phyloP scores from a whole-genome alignment of 1,284 basidiomycete genomes.

The Athelia sp. region DNA sequence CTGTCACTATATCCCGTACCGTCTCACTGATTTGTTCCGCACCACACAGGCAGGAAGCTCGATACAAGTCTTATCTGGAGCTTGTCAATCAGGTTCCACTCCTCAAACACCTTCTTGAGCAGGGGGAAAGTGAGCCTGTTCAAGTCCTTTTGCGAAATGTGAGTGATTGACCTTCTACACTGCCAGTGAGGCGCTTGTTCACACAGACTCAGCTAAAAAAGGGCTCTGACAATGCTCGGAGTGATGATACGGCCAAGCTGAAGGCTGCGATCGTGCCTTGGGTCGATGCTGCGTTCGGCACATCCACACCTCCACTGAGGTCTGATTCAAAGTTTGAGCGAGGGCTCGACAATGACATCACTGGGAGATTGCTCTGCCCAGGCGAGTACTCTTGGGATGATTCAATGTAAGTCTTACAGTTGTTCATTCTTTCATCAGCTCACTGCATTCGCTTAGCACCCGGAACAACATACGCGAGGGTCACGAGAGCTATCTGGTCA shows the following conservation, averaged over 20 bases:
- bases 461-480: constrained; percentile 9
- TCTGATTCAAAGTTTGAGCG: constrained; percentile 6
- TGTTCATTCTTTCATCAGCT: neutral
- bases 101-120: neutral
- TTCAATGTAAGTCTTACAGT: constrained; percentile 9
- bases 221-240: constrained; percentile 12
- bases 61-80: neutral
- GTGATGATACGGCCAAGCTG: constrained; percentile 14
- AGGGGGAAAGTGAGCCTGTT: neutral
- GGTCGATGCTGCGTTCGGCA: constrained; percentile 11
- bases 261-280: constrained; percentile 13
- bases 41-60: neutral
- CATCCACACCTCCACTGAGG: constrained; percentile 6
- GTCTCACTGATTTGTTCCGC: neutral
- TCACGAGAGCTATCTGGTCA: constrained; percentile 11
- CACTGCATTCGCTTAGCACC: constrained; percentile 3
- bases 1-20: neutral
- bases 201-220: constrained; percentile 7
- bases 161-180: neutral
- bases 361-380: constrained; percentile 21
- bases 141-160: neutral
- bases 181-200: neutral
- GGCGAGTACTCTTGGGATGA: constrained; percentile 22
- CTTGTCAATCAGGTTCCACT: neutral
- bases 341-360: constrained; percentile 20